Conservation (phyloP, 192 early-diverging fungal genomes). For the Dissophora ornata region DNA sequence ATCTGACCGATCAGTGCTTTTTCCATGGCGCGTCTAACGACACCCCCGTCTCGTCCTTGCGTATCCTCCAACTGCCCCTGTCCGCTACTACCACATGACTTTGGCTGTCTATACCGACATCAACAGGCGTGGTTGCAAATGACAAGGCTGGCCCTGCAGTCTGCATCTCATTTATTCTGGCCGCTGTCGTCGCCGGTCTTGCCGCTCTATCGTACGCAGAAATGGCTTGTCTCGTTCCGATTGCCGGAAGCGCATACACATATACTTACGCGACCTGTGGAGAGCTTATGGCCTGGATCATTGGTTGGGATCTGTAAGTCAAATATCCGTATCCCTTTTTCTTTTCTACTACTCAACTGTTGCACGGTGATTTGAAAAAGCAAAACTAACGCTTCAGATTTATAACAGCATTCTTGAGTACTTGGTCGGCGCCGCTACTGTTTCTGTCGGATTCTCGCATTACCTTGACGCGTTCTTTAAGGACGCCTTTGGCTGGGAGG, state of each 20-base stretch:
- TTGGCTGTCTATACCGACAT: background rate
- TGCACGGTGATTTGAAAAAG: too few relatives aligned
- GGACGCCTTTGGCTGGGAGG: conserved; percentile 67
- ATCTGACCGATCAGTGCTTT: too few relatives aligned
- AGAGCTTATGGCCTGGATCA: conserved; percentile 89
- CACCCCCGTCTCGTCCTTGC: too few relatives aligned
- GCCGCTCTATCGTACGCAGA: conserved; percentile 89
- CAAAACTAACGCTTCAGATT: background rate
- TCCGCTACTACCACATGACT: too few relatives aligned
- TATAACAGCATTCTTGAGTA: conserved; percentile 78
- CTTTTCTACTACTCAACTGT: background rate
- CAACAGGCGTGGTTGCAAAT: conserved; percentile 69
- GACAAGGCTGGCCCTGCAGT: conserved; percentile 87
- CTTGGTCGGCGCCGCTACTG: conserved; percentile 84
- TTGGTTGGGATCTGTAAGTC: conserved; percentile 88
- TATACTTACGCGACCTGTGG: conserved; percentile 91
- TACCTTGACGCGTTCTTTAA: conserved; percentile 79
- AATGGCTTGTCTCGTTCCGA: conserved; percentile 85
- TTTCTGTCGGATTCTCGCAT: conserved; percentile 83
- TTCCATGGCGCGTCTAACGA: too few relatives aligned
- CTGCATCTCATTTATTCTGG: conserved; percentile 82
- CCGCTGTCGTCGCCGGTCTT: conserved; percentile 80
- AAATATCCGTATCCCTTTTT: background rate
- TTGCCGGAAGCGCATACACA: conserved; percentile 87
- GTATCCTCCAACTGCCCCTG: too few relatives aligned